Base-by-base conservation (phyloP, 2,329 filamentous ascomycete species). In the Beauveria bassiana region DNA sequence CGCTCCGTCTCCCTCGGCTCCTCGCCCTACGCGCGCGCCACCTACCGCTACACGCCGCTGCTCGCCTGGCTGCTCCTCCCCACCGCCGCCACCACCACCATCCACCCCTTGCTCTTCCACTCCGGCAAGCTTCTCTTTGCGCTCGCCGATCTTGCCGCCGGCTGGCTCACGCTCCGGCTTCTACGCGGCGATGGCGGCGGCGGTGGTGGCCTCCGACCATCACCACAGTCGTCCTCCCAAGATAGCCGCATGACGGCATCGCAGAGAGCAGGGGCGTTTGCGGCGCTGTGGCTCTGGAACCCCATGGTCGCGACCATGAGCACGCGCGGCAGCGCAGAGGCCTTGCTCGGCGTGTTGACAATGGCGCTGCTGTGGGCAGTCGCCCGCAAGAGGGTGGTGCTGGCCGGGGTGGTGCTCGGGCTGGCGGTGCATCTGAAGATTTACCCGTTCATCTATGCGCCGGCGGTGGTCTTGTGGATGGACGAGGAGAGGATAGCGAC, bases 231-330 rank as follows among this genome's bases (percentile, higher is more conserved):
- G 9, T 72, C 31, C 12, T 34, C 31, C 10, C 31, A 14, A 34
- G 14, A 34, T 5, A 14, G 5, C 31, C 10, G 76, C 43, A 82
- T 87, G 78, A 67, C 74, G 2, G 69, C 10, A 14, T 34, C 72
- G 8, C 75, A 78, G 22, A 74, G 79, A 1, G 91, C 91, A 1
- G 78, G 93, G 64, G 86, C 83, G 64, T 97, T 90, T 69, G 89
- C 93, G 1, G 86, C 87, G 66, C 88, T 97, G 45, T 99, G 95
- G 95, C 77, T 98, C 64, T 81, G 97, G 70, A 99, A 99, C 70
- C 95, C 95, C 0, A 98, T 99, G 93, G 95, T 98, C 10, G 95
- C 95, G 0, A 91, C 92, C 43, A 99, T 99, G 69, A 96, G 91
- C 74, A 98, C 95, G 14, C 81, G 95, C 54, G 95, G 95, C 16